Percentiles rank a stretch among this genome's conserved stretches.
phyloP scores from a whole-genome alignment of 306 rosid species.

The Nissolia schottii region DNA sequence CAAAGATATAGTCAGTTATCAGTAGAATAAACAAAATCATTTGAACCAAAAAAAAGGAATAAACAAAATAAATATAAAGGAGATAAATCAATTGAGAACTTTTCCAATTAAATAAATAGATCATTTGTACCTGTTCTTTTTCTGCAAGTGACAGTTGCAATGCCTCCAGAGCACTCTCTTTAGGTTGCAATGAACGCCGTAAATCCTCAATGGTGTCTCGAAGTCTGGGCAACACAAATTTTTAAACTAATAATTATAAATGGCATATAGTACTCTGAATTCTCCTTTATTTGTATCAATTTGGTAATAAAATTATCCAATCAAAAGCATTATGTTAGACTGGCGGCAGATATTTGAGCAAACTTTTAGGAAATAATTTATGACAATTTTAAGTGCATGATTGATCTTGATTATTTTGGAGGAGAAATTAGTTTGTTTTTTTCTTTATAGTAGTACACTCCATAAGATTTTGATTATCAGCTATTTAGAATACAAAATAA shows the following conservation, averaged over 20 bases:
- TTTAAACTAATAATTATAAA: constrained; percentile 20
- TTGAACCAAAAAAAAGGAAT: background rate
- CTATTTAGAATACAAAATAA: no score
- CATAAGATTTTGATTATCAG: no score
- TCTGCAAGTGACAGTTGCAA: constrained; percentile 75
- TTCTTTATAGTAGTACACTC: no score
- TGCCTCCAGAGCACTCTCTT: constrained; percentile 78
- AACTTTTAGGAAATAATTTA: background rate
- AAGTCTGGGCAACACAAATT: constrained; percentile 47
- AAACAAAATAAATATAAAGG: background rate
- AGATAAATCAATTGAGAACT: constrained; percentile 8
- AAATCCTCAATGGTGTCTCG: constrained; percentile 92
- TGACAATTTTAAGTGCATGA: background rate
- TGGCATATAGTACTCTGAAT: constrained; percentile 11
- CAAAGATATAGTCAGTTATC: constrained; percentile 8
- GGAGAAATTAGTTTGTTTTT: no score
- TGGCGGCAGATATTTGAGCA: background rate
- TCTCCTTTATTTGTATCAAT: background rate
- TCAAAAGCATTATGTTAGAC: background rate
- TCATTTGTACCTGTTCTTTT: constrained; percentile 79
- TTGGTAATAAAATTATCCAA: background rate
- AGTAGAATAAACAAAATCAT: background rate
- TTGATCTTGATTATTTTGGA: no score
- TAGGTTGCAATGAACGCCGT: constrained; percentile 77
- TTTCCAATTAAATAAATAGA: constrained; percentile 2